These are phyloP conservation scores for Ganoderma lucidum DNA, from an alignment of 1,284 basidiomycete species.

Conservation along the genomic window DNA sequence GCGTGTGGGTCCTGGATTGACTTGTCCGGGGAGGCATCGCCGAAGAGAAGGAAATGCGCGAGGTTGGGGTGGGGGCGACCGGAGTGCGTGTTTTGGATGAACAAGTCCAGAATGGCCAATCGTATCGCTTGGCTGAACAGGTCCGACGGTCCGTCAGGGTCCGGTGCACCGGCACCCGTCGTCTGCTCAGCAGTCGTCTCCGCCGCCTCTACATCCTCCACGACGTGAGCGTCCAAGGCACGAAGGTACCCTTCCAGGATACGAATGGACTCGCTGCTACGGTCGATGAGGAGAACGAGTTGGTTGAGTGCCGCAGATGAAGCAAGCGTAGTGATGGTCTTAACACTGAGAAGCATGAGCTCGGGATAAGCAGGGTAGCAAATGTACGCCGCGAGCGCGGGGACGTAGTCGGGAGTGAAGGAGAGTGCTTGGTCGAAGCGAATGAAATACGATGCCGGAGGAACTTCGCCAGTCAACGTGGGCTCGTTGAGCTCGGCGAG, in stretches of 20 bases:
- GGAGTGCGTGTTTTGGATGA: constrained; percentile 81
- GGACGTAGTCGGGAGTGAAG: constrained; percentile 79
- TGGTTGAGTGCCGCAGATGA: constrained; percentile 65
- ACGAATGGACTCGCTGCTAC: constrained; percentile 86
- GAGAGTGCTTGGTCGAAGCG: constrained; percentile 86
- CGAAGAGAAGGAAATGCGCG: constrained; percentile 91
- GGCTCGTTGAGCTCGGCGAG: constrained; percentile 72
- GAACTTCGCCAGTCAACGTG: constrained; percentile 58
- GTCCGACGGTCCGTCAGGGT: constrained; percentile 53
- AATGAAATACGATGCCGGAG: constrained; percentile 74
- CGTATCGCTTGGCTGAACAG: constrained; percentile 76
- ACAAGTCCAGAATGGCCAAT: constrained; percentile 84
- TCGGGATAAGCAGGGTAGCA: constrained; percentile 77
- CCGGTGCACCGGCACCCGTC: constrained; percentile 77
- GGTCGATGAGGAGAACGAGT: constrained; percentile 83
- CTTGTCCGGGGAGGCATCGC: constrained; percentile 57
- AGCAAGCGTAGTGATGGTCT: constrained; percentile 80
- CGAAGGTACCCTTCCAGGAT: constrained; percentile 84
- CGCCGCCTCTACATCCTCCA: constrained; percentile 64
- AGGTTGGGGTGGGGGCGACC: constrained; percentile 82
- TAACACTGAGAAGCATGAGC: constrained; percentile 81
- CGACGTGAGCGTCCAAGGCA: constrained; percentile 70
- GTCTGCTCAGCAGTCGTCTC: constrained; percentile 65
- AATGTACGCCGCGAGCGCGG: constrained; percentile 86
- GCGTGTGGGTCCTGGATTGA: constrained; percentile 81